Evolutionary conservation across 2,329 filamentous ascomycete genomes (phyloP).

Genomic region (Sphaceloma murrayae): DNA sequence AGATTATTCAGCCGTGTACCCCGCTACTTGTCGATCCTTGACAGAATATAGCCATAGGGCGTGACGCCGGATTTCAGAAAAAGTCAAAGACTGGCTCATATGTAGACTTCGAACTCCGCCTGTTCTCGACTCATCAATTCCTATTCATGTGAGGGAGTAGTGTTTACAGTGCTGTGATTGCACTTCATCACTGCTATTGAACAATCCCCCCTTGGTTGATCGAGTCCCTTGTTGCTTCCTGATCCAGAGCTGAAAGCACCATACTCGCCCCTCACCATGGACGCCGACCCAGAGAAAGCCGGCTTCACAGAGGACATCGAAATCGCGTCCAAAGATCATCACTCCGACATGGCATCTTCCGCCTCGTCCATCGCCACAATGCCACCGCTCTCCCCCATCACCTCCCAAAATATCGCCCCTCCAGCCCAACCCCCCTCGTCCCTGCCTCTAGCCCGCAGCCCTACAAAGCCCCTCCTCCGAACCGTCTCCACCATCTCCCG

Average conservation of each 20-base stretch:
- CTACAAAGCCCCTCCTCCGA: background rate
- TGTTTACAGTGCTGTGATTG: too few species aligned
- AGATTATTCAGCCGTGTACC: slow-evolving; percentile 14
- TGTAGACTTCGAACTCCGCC: too few species aligned
- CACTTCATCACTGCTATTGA: too few species aligned
- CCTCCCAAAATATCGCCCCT: background rate
- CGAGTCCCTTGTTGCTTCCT: too few species aligned
- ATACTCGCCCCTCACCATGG: too few species aligned
- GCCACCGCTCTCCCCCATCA: background rate
- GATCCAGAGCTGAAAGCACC: too few species aligned
- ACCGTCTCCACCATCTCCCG: slow-evolving; percentile 11
- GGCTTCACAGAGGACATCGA: background rate
- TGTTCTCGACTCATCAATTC: too few species aligned
- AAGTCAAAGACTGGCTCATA: background rate
- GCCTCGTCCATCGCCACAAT: background rate
- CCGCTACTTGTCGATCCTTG: slow-evolving; percentile 5
- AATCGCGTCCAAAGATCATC: background rate
- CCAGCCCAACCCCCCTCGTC: background rate
- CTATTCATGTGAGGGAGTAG: too few species aligned
- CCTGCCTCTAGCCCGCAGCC: background rate
- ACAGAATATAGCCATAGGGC: slow-evolving; percentile 4
- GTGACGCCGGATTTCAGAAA: too few species aligned
- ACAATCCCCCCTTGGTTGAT: too few species aligned
- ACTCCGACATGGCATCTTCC: background rate
- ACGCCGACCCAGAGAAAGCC: slow-evolving; percentile 3